Evolutionary conservation across 1,284 basidiomycete species (phyloP), one percentile per base, ranked within the genome.

Genomic region (Neolentinus lepideus): DNA sequence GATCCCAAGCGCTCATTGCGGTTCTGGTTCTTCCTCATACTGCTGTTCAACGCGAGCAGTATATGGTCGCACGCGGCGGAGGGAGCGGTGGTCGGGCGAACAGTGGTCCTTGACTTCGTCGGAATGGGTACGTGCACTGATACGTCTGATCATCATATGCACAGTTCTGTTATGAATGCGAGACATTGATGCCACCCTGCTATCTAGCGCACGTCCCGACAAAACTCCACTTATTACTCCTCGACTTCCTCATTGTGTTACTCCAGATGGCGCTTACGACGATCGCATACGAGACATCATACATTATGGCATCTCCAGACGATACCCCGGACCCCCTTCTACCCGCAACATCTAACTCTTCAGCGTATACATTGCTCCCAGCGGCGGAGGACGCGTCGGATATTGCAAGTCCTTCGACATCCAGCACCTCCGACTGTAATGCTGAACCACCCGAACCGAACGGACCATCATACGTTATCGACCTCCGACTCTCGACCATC

Each of bases 61-160:
- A 58, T 90, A 46, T 87, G 83, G 79, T 71, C 71, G 46, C 88
- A 90, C 65, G 72, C 77, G 54, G 71, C 71, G 24, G 67, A 74
- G 31, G 78, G 78, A 6, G 69, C 77, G 55, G 64, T 74, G 33
- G 77, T 83, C 57, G 80, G 79, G 24, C 74, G 83, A 61, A 71
- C 78, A 9, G 69, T 89, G 62, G 69, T 90, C 36, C 79, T 90
- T 57, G 88, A 90, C 66, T 90, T 90, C 62, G 77, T 90, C 58
- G 88, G 88, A 56, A 75, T 83, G 74, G 79, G 88, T 90, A 64
- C 54, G 84, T 76, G 26, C 8, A n/a, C 52, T 14, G 19, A 14
- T 38, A 10, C 22, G 33, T 54, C 38, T 45, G 53, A 27, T 25
- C 43, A 27, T 54, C 25, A 54, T 43, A 31, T 16, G n/a, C 24